phyloP scores from a whole-genome alignment of 257 asterid species.

The Nicotiana obtusifolia region DNA sequence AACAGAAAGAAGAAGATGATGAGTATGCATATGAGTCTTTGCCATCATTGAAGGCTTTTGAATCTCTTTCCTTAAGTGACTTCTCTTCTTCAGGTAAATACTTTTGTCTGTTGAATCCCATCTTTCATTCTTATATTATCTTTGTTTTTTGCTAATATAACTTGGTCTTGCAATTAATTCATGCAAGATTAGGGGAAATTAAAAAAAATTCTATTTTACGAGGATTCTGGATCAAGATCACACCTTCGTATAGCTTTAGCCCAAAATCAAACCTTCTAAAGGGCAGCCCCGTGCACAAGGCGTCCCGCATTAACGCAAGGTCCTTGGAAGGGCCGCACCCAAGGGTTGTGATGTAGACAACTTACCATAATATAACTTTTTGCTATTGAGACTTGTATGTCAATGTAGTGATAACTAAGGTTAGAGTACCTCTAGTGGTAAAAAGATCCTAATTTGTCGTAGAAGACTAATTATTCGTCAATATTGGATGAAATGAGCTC shows the following conservation, averaged over 20 bases:
- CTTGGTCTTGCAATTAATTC: neutral
- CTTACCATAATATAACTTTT: neutral
- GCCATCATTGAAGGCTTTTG: slow-evolving; percentile 62
- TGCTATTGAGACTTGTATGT: neutral
- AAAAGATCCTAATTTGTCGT: neutral
- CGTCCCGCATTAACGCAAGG: too few species aligned
- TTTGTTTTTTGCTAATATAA: neutral
- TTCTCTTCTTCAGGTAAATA: slow-evolving; percentile 53
- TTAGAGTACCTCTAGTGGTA: neutral
- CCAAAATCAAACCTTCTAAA: neutral
- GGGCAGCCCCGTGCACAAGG: too few species aligned
- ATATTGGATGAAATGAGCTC: neutral
- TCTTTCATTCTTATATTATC: neutral
- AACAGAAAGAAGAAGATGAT: slow-evolving; percentile 58
- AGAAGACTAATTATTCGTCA: neutral
- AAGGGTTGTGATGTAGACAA: too few species aligned
- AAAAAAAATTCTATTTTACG: neutral
- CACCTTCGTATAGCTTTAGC: neutral
- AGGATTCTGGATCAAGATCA: neutral
- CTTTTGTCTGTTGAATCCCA: neutral
- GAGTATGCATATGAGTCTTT: slow-evolving; percentile 65
- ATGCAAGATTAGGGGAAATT: neutral
- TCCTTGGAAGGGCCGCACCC: too few species aligned
- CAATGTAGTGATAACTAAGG: neutral
- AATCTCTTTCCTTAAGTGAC: slow-evolving; percentile 44